phyloP scores from a whole-genome alignment of 2,329 filamentous ascomycete genomes.

The Stagonosporopsis rhizophila region DNA sequence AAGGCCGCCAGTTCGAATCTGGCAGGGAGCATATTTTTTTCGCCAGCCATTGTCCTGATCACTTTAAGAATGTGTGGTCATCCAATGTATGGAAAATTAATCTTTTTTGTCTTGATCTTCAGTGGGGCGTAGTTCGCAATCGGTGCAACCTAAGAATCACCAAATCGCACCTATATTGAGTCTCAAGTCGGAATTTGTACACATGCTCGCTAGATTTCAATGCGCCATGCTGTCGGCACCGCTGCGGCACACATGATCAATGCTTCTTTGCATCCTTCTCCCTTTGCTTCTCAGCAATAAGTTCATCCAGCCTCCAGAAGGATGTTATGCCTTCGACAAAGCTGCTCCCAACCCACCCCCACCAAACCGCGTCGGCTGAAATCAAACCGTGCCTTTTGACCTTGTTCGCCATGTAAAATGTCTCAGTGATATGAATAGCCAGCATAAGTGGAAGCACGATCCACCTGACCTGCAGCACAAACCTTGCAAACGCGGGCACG shows the following conservation, averaged over 20 bases:
- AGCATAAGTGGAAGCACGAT: conserved; percentile 66
- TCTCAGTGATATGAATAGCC: conserved; percentile 70
- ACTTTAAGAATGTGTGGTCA: no score
- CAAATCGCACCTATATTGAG: no score
- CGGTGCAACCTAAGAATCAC: no score
- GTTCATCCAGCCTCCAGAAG: conserved; percentile 50
- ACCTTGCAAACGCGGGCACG: conserved; percentile 63
- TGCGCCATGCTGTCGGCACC: not conserved
- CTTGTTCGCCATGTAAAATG: conserved; percentile 56
- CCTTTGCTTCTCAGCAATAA: conserved; percentile 31
- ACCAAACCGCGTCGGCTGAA: conserved; percentile 58
- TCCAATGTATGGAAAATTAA: no score
- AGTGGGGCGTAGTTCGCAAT: no score
- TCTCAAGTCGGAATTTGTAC: no score
- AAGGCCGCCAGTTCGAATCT: conserved; percentile 42
- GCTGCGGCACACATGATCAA: conserved; percentile 12
- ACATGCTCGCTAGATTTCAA: not conserved
- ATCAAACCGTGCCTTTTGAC: conserved; percentile 62
- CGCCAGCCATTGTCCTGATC: no score
- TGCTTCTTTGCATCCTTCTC: conserved; percentile 47
- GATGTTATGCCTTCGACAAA: conserved; percentile 62
- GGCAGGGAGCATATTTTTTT: conserved; percentile 25
- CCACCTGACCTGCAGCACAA: conserved; percentile 66
- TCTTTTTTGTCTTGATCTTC: not conserved
- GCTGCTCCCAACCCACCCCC: conserved; percentile 60